Evolutionary conservation across 495 filamentous ascomycete species (phyloP), one percentile per base, ranked within the genome.

Genomic region (Trichocladium uniseriatum): DNA sequence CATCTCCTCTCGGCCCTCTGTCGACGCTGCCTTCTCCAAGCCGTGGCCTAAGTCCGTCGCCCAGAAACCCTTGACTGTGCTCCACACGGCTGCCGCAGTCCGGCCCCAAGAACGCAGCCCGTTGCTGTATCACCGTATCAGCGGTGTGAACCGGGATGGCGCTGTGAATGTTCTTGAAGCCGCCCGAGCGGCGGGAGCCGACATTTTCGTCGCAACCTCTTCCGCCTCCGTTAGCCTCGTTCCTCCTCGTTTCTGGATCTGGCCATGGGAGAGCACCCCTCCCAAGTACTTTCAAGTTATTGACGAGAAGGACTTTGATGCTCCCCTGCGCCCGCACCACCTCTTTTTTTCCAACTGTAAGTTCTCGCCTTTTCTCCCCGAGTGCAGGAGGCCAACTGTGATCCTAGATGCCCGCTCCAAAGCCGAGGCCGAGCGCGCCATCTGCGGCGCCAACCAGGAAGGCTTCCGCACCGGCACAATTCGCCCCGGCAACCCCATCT

Each of bases 171-270:
- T 81, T 40, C 62, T 86, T 15, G 61, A 69, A 16, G 74, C 71
- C 3, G 70, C 79, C 18, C 68, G 69, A 49, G 53, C 58, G 22
- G 64, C 61, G 22, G 73, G 71, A 16, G 76, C 75, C 18, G 62
- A 68, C 43, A 74, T 75, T 35, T 79, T 86, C 47, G 60, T 85
- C 14, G 74, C 75, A 50, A 83, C 80, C 3, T 77, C 76, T 1
- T 80, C 77, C 6, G 72, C 69, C n/a, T 80, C 78, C 0, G 52
- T 76, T 16, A 59, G 63, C 22, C 51, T 79, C 27, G 57, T 53
- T 20, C 68, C 69, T 1, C 59, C 71, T 0, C 56, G 53, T 1
- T 74, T 76, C 59, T 79, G 73, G 72, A 58, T 70, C 34, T 61
- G 64, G 45, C 77, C 77, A 1, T 77, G 76, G 69, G 57, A 60